Evolutionary conservation across 1,139 yeast genomes (phyloP).

Genomic region (Candida sojae): DNA sequence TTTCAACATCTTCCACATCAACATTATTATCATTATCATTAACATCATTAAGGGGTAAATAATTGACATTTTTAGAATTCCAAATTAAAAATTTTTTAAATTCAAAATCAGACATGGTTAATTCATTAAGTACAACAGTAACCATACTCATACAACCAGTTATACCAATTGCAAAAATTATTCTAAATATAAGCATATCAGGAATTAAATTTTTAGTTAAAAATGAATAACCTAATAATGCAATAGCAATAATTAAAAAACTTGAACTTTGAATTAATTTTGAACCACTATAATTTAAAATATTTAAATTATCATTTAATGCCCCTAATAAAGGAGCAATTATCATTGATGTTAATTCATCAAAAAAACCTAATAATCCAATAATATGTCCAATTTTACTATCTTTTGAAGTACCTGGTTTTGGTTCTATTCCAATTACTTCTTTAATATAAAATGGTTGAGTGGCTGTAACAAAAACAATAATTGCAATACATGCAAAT

Average conservation of each 20-base stretch:
- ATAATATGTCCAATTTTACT: conserved; percentile 54
- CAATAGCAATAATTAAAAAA: conserved; percentile 45
- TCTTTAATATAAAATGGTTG: conserved; percentile 68
- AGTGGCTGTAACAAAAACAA: conserved; percentile 67
- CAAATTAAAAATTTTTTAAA: conserved; percentile 27
- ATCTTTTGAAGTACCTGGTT: conserved; percentile 16
- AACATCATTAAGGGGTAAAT: not conserved
- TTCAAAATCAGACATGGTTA: conserved; percentile 46
- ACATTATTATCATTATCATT: not conserved
- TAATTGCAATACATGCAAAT: conserved; percentile 57
- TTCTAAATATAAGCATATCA: conserved; percentile 51
- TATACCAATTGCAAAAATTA: conserved; percentile 61
- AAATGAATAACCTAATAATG: conserved; percentile 52
- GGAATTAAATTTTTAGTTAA: conserved; percentile 34
- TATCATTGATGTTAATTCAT: conserved; percentile 57
- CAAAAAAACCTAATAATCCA: conserved; percentile 64
- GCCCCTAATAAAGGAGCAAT: conserved; percentile 69
- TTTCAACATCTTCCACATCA: not conserved
- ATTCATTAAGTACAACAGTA: conserved; percentile 55
- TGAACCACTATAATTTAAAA: conserved; percentile 43
- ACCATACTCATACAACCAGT: conserved; percentile 53
- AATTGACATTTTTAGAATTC: conserved; percentile 14
- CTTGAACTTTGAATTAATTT: conserved; percentile 53
- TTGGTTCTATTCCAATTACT: conserved; percentile 43
- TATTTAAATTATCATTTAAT: conserved; percentile 49